A percentile compares a stretch with the other conserved stretches of the same genome.
These are phyloP conservation scores for Aspergillus hiratsukae DNA, from an alignment of 2,329 filamentous ascomycete species.

Conservation along the genomic window DNA sequence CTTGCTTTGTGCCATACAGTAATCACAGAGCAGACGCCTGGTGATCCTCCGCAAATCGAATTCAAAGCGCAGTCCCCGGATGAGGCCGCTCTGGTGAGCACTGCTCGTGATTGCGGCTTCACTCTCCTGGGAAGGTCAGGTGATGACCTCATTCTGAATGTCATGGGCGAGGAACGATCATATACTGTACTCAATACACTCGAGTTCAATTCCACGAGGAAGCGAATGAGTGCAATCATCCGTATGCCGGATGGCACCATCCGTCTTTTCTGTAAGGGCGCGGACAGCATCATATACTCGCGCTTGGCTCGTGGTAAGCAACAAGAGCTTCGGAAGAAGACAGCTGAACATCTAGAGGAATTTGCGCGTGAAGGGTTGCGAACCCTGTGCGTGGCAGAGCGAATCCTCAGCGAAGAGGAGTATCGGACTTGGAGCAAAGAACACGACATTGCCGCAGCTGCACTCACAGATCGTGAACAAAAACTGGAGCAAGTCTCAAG, in stretches of 20 bases:
- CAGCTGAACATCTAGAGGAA: slow-evolving; percentile 92
- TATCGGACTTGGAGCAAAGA: slow-evolving; percentile 81
- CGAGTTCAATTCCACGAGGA: slow-evolving; percentile 94
- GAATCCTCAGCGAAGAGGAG: slow-evolving; percentile 72
- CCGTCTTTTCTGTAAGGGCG: slow-evolving; percentile 92
- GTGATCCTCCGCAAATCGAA: slow-evolving; percentile 83
- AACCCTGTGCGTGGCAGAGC: slow-evolving; percentile 88
- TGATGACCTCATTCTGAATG: slow-evolving; percentile 79
- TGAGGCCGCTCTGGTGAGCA: slow-evolving; percentile 89
- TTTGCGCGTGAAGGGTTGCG: slow-evolving; percentile 93
- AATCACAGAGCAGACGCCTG: slow-evolving; percentile 81
- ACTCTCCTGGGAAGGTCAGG: slow-evolving; percentile 77
- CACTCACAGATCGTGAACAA: slow-evolving; percentile 82
- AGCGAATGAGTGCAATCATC: slow-evolving; percentile 96
- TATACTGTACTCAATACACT: slow-evolving; percentile 91
- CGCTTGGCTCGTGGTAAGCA: slow-evolving; percentile 82
- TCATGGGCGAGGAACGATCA: slow-evolving; percentile 77
- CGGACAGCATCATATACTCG: slow-evolving; percentile 95
- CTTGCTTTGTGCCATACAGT: slow-evolving; percentile 96
- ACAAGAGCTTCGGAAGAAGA: slow-evolving; percentile 72
- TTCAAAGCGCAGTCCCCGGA: slow-evolving; percentile 98
- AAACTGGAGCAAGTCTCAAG: slow-evolving; percentile 89
- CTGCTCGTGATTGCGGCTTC: slow-evolving; percentile 91
- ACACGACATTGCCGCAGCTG: slow-evolving; percentile 79
- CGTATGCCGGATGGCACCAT: slow-evolving; percentile 90